Base-by-base conservation (phyloP, 2,329 filamentous ascomycete species). In the Dactylellina haptotyla region DNA sequence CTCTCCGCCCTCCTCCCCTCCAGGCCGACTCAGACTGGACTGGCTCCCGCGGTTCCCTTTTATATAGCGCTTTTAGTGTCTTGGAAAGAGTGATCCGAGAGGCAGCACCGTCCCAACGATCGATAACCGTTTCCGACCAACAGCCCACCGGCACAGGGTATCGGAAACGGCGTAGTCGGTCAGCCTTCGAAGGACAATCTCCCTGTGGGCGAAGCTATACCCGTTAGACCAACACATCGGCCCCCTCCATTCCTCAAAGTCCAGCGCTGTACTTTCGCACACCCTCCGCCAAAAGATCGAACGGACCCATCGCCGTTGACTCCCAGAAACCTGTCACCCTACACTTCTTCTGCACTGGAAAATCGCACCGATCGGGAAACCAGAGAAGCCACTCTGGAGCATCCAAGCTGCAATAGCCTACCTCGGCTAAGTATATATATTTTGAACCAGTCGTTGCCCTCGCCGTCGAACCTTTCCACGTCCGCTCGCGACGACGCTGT, bases 121-220 rank as follows among this genome's bases (percentile, higher is more conserved):
- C 58, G 46, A 48, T 48, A 62, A 43, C 32, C 26, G 41, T 53
- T 46, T 61, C 32, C 41, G 56, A 43, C 43, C 54, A 67, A 62
- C 25, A 25, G 34, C 26, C 64, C 51, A 50, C 65, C 48, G 50
- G 57, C 56, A 56, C 50, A 62, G 34, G 65, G 66, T 28, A 53
- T 64, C 66, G 66, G 66, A 64, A 58, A 62, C 43, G 58, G 66
- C 43, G 66, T 71, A 57, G 57, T 71, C n/a, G n/a, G n/a, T n/a
- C 57, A 64, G 66, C 66, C 51, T 71, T 64, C 50, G 58, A 71
- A 48, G 51, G 62, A 66, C 62, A 66, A 66, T 66, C 62, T 59
- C n/a, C n/a, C n/a, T n/a, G n/a, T 56, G 25, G 26, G 32, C 37
- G 50, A 64, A 54, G 45, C 64, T 62, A 59, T 67, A 53, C 63